These are phyloP conservation scores for Chytriomyces sp. DNA, from an alignment of 192 early-diverging fungal species.

Conservation along the genomic window DNA sequence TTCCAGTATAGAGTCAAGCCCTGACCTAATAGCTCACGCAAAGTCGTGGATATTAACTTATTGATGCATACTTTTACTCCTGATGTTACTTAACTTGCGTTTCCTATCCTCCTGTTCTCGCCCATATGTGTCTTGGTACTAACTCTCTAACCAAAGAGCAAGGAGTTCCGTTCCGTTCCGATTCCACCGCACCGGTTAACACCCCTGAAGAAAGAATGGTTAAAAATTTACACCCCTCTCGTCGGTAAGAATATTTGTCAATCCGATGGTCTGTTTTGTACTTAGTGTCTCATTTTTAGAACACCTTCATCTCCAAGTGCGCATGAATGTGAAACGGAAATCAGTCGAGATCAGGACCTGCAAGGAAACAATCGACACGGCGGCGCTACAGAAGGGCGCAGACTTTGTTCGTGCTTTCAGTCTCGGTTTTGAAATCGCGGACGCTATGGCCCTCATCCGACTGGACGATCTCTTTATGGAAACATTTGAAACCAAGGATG, in stretches of 20 bases:
- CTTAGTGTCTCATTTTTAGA: too few species aligned
- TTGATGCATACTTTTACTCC: conserved; percentile 28
- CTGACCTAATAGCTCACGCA: conserved; percentile 25
- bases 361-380: conserved; percentile 80
- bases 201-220: conserved; percentile 90
- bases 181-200: conserved; percentile 94
- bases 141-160: conserved; percentile 12
- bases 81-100: conserved; percentile 23
- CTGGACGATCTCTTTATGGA: conserved; percentile 97
- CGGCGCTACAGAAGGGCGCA: conserved; percentile 92
- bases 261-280: too few species aligned
- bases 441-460: conserved; percentile 90
- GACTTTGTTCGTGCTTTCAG: conserved; percentile 95
- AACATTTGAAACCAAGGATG: conserved; percentile 97
- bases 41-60: conserved; percentile 7
- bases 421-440: conserved; percentile 91
- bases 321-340: conserved; percentile 90
- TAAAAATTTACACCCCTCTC: conserved; percentile 94
- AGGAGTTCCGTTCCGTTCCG: conserved; percentile 73
- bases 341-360: conserved; percentile 88
- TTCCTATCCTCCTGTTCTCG: background rate
- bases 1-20: conserved; percentile 51
- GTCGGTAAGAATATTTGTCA: conserved; percentile 55
- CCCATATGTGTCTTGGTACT: background rate
- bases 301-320: conserved; percentile 92